These are phyloP conservation scores for Vitrella brassicaformis DNA, from an alignment of 73 alveolate species.

Conservation along the genomic window DNA sequence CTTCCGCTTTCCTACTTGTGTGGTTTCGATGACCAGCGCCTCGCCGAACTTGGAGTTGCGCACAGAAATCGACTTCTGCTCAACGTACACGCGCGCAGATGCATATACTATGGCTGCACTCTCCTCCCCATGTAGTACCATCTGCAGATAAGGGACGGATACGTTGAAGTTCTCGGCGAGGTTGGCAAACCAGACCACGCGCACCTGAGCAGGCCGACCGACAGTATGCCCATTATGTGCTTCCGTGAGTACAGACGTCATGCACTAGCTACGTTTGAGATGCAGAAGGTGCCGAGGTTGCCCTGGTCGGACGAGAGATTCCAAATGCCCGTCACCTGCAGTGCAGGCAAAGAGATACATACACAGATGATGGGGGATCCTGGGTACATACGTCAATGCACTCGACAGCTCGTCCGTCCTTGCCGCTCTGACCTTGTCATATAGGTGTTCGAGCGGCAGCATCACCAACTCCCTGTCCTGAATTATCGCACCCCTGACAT, in stretches of 20 bases:
- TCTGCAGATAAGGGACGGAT: slow-evolving; percentile 79
- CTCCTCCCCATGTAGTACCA: slow-evolving; percentile 5
- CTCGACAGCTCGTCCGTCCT: too few relatives aligned
- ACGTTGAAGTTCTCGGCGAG: slow-evolving; percentile 68
- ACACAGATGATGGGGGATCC: too few relatives aligned
- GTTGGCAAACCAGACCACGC: slow-evolving; percentile 80
- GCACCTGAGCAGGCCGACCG: slow-evolving; percentile 10
- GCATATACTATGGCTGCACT: too few relatives aligned
- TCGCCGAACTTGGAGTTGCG: slow-evolving; percentile 65
- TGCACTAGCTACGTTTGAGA: slow-evolving; percentile 43
- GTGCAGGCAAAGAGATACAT: too few relatives aligned
- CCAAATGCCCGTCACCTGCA: slow-evolving; percentile 62
- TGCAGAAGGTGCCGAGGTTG: slow-evolving; percentile 62
- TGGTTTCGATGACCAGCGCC: slow-evolving; percentile 65
- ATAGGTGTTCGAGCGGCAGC: slow-evolving; percentile 58
- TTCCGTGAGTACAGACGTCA: background rate
- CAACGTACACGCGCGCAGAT: too few relatives aligned
- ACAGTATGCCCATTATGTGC: background rate
- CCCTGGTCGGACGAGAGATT: slow-evolving; percentile 58
- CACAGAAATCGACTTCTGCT: background rate
- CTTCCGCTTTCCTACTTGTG: too few relatives aligned
- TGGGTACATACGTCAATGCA: too few relatives aligned
- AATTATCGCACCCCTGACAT: slow-evolving; percentile 69
- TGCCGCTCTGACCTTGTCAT: background rate
- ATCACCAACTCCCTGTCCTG: slow-evolving; percentile 56